These are phyloP conservation scores for Bryoglossum gracile DNA, from an alignment of 495 filamentous ascomycete species.

Conservation along the genomic window DNA sequence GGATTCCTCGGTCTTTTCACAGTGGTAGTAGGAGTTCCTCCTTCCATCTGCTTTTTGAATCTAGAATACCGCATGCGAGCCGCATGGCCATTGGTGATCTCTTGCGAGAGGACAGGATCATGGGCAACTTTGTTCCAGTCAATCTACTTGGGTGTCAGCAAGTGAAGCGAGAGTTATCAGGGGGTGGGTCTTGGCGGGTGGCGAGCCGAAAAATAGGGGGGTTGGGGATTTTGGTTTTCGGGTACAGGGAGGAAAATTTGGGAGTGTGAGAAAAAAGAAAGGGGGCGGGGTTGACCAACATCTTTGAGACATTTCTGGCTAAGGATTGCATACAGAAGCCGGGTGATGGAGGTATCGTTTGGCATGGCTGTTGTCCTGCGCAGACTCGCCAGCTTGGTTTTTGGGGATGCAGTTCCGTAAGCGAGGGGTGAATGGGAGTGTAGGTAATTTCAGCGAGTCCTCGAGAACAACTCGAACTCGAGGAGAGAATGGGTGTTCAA, in stretches of 20 bases:
- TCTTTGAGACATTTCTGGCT: slow-evolving; percentile 68
- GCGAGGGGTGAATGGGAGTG: background rate
- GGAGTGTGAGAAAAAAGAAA: background rate
- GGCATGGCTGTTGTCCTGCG: slow-evolving; percentile 17
- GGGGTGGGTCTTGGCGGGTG: background rate
- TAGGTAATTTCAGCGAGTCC: background rate
- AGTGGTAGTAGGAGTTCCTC: slow-evolving; percentile 29
- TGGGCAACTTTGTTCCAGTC: slow-evolving; percentile 66
- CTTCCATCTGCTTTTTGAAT: slow-evolving; percentile 56
- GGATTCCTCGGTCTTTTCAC: slow-evolving; percentile 21
- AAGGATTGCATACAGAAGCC: slow-evolving; percentile 69
- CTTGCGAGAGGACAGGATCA: slow-evolving; percentile 33
- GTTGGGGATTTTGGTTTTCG: background rate
- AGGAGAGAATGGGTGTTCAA: background rate
- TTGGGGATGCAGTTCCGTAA: background rate
- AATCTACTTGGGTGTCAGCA: slow-evolving; percentile 39
- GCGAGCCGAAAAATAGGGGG: background rate
- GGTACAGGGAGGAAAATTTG: background rate
- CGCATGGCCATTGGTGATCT: slow-evolving; percentile 73
- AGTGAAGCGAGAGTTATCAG: background rate
- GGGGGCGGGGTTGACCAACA: slow-evolving; percentile 37
- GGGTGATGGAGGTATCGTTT: slow-evolving; percentile 42
- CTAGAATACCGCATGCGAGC: slow-evolving; percentile 75
- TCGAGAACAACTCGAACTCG: background rate
- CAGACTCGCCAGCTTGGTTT: slow-evolving; percentile 19